Evolutionary conservation across 2,329 filamentous ascomycete genomes (phyloP).

Genomic region (Fusarium temperatum): DNA sequence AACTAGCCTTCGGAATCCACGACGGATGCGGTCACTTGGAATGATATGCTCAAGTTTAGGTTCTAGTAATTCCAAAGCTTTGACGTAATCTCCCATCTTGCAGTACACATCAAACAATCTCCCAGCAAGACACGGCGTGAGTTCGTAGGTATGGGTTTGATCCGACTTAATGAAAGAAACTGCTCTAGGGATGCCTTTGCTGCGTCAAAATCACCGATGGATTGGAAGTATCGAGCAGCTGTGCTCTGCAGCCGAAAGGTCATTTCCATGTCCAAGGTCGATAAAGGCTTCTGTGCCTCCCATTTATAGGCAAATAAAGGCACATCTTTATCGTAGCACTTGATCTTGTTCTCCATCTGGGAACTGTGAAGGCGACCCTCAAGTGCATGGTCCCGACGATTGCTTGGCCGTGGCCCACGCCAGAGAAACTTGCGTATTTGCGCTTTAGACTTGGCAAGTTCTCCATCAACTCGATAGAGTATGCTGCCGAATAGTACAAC

Average conservation of each 20-base stretch:
- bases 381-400: constrained; percentile 40
- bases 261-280: constrained; percentile 44
- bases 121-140: constrained; percentile 37
- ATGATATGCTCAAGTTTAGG: constrained; percentile 26
- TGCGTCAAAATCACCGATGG: constrained; percentile 42
- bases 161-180: constrained; percentile 34
- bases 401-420: constrained; percentile 15
- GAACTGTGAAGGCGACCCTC: constrained; percentile 45
- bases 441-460: constrained; percentile 37
- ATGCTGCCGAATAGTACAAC: constrained; percentile 44
- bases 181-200: constrained; percentile 43
- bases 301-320: constrained; percentile 42
- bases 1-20: constrained; percentile 34
- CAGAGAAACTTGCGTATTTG: constrained; percentile 37
- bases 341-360: constrained; percentile 47
- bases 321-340: constrained; percentile 42
- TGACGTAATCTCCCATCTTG: constrained; percentile 37
- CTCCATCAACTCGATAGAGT: constrained; percentile 37
- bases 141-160: constrained; percentile 37
- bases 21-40: constrained; percentile 8
- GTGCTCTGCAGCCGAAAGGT: constrained; percentile 45
- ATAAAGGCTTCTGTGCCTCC: constrained; percentile 40
- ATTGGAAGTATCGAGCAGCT: constrained; percentile 44
- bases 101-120: constrained; percentile 42
- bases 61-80: constrained; percentile 30